Percentiles rank a stretch among this genome's conserved stretches.
Evolutionary conservation across 805 yeast species (phyloP).

Genomic region (Sugiyamaella mastotermitis): DNA sequence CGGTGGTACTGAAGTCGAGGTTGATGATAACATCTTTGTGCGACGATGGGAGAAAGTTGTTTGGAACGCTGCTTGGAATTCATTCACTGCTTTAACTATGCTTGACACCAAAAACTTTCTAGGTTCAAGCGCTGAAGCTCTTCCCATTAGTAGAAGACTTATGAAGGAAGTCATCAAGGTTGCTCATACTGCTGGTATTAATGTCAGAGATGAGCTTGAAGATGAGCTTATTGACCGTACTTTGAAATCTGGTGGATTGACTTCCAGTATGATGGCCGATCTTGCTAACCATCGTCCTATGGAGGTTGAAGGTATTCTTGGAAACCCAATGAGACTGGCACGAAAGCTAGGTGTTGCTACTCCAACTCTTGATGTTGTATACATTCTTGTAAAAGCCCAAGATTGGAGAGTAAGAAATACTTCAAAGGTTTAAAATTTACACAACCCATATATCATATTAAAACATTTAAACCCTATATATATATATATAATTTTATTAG

Average conservation of each 20-base stretch:
- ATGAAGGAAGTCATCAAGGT: slow-evolving; percentile 59
- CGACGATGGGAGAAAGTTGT: slow-evolving; percentile 21
- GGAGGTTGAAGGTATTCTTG: slow-evolving; percentile 65
- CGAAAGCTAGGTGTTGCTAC: slow-evolving; percentile 41
- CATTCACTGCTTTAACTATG: slow-evolving; percentile 18
- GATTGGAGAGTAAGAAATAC: slow-evolving; percentile 11
- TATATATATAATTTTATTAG: too few relatives aligned
- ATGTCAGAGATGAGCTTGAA: slow-evolving; percentile 5
- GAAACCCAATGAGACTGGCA: slow-evolving; percentile 52
- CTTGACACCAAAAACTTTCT: slow-evolving; percentile 15
- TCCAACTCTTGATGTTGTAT: slow-evolving; percentile 54
- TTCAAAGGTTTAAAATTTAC: slow-evolving; percentile 8
- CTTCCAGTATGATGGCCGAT: slow-evolving; percentile 70
- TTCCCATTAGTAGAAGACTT: slow-evolving; percentile 28
- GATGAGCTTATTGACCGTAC: slow-evolving; percentile 15
- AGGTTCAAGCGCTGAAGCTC: slow-evolving; percentile 13
- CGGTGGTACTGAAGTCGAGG: slow-evolving; percentile 13
- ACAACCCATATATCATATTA: too few relatives aligned
- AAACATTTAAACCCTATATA: too few relatives aligned
- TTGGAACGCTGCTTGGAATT: slow-evolving; percentile 22
- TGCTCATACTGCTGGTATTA: slow-evolving; percentile 61
- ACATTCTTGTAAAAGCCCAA: slow-evolving; percentile 44
- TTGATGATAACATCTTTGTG: slow-evolving; percentile 12
- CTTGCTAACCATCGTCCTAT: slow-evolving; percentile 54
- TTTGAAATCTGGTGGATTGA: slow-evolving; percentile 7